Conservation (phyloP, 768 basidiomycete species). For the Hygrocybe punicea region DNA sequence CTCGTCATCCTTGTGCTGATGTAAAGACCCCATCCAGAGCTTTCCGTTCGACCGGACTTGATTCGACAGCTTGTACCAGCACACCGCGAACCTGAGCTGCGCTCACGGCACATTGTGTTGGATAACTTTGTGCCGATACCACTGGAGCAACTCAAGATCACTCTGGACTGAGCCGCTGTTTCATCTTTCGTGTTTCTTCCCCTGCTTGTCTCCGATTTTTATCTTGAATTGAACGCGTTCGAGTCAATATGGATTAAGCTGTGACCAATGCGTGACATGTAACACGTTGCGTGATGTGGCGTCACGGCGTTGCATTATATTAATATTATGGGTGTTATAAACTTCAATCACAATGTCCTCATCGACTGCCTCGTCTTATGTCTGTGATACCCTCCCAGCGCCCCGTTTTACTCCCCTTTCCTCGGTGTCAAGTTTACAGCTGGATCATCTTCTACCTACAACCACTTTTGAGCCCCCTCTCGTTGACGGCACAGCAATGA, state of each 20-base stretch:
- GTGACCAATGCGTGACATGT: too few species aligned
- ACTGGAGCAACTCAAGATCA: constrained; percentile 90
- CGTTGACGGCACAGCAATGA: constrained; percentile 10
- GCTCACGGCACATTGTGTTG: constrained; percentile 79
- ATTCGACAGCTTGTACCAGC: constrained; percentile 88
- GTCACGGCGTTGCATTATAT: background rate
- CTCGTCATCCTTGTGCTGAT: constrained; percentile 1
- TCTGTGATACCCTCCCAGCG: constrained; percentile 72
- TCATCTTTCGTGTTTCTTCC: constrained; percentile 27
- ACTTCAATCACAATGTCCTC: constrained; percentile 17
- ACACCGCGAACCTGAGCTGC: constrained; percentile 86
- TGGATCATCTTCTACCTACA: background rate
- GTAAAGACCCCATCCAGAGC: constrained; percentile 52
- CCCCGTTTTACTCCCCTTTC: constrained; percentile 44
- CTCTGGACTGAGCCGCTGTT: constrained; percentile 67
- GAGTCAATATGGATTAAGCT: background rate
- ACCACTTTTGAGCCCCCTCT: background rate
- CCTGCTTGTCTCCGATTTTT: constrained; percentile 19
- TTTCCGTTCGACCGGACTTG: constrained; percentile 93
- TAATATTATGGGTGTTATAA: background rate
- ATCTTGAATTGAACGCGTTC: constrained; percentile 42
- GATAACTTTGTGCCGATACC: constrained; percentile 97
- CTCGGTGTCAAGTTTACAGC: background rate
- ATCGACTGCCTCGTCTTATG: constrained; percentile 38
- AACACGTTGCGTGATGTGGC: constrained; percentile 18